Evolutionary conservation across 2,329 filamentous ascomycete genomes (phyloP), one percentile per base, ranked within the genome.

Genomic region (Aurifilum marmelostoma): DNA sequence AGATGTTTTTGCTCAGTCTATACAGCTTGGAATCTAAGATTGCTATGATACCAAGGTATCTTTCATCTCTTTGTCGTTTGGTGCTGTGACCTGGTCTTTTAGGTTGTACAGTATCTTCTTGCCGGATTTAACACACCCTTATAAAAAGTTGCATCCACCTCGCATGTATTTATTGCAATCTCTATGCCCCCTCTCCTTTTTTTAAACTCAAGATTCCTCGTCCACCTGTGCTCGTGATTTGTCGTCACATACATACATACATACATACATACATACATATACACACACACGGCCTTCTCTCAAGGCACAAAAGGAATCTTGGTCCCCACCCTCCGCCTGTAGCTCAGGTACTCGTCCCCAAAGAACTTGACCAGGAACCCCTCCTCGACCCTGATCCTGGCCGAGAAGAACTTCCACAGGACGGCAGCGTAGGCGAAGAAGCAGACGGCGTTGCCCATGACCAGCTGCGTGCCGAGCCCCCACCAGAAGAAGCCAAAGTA

Each of bases 401-500:
- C 81, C 21, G 83, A 85, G 77, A 99, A 99, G 79, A 99, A 99
- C 70, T 82, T 85, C 93, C 93, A 97, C 73, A 99, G 79, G 21
- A 97, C 91, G 9, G 85, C 78, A 0, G 88, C 80, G 82, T 97
- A 98, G 1, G 81, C 91, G 8, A 90, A 73, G 68, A 97, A 88
- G 77, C 93, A 97, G 2, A 97, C 73, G 11, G 87, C 80, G 80
- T 99, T 99, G 24, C 95, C 95, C 72, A 97, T 84, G 67, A 97
- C 88, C 58, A 98, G 77, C 83, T 99, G 96, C 16, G 94, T 97
- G 6, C 96, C 96, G n/a, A 98, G 76, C 0, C 92, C 93, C 95
- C 95, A 99, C 89, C 94, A 98, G 80, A 97, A 99, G 83, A 97
- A 99, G 3, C 95, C 96, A 82, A 98, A 97, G 80, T 99, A 99